These are phyloP conservation scores for Xylaria venustula DNA, from an alignment of 495 filamentous ascomycete genomes.

Conservation along the genomic window DNA sequence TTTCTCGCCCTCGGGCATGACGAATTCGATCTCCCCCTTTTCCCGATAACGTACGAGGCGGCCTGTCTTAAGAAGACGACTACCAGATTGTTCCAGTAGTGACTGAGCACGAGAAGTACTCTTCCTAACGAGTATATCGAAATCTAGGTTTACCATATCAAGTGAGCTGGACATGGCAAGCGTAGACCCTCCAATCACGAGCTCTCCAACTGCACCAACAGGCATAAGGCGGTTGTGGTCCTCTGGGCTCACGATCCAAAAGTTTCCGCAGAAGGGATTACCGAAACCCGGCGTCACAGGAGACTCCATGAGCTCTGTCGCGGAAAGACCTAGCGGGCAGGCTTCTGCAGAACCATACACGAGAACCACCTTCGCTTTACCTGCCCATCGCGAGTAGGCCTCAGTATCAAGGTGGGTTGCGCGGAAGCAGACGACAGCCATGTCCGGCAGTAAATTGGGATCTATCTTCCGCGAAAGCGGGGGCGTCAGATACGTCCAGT, in stretches of 20 bases:
- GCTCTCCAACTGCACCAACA: constrained; percentile 46
- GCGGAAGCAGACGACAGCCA: constrained; percentile 46
- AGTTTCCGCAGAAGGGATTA: constrained; percentile 41
- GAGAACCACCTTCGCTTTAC: constrained; percentile 42
- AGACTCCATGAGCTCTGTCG: constrained; percentile 37
- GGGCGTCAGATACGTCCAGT: constrained; percentile 50
- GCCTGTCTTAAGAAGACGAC: constrained; percentile 39
- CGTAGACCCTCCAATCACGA: constrained; percentile 47
- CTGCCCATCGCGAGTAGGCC: constrained; percentile 40
- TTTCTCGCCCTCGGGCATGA: constrained; percentile 33
- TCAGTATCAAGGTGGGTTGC: constrained; percentile 43
- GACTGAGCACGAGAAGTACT: constrained; percentile 16
- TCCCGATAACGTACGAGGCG: constrained; percentile 45
- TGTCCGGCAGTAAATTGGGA: constrained; percentile 32
- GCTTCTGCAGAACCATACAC: constrained; percentile 46
- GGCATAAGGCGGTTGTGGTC: constrained; percentile 47
- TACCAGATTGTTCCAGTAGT: constrained; percentile 25
- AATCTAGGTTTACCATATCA: constrained; percentile 17
- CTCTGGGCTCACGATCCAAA: constrained; percentile 49
- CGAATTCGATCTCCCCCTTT: constrained; percentile 44
- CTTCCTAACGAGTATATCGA: constrained; percentile 19
- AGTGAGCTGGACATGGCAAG: constrained; percentile 31
- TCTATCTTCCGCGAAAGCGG: constrained; percentile 44
- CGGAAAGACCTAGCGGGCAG: constrained; percentile 45
- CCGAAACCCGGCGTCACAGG: constrained; percentile 40